Evolutionary conservation across 2,329 filamentous ascomycete genomes (phyloP).

Genomic region (Seiridium cupressi): DNA sequence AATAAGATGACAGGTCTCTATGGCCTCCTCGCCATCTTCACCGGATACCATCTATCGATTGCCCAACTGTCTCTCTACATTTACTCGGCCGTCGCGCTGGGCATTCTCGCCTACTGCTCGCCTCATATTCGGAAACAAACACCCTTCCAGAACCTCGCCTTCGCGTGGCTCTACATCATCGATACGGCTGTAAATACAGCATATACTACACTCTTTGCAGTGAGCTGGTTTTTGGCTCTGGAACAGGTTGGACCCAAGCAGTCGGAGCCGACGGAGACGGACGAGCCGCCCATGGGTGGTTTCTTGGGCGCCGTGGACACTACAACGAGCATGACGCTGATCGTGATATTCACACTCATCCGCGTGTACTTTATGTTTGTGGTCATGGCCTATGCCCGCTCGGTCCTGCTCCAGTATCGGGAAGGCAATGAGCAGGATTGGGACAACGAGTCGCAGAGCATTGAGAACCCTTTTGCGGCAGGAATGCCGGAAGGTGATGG

Average conservation of each 20-base stretch:
- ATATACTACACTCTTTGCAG: slow-evolving; percentile 79
- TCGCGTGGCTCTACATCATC: slow-evolving; percentile 82
- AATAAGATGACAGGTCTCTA: slow-evolving; percentile 93
- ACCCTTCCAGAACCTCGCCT: slow-evolving; percentile 74
- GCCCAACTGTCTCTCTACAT: slow-evolving; percentile 90
- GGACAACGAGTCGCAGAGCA: slow-evolving; percentile 45
- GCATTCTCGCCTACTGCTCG: slow-evolving; percentile 66
- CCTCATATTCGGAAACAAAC: slow-evolving; percentile 78
- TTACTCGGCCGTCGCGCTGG: slow-evolving; percentile 74
- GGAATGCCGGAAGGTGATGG: slow-evolving; percentile 74
- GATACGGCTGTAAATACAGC: slow-evolving; percentile 79
- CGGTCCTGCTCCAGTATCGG: slow-evolving; percentile 70
- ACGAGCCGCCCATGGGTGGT: slow-evolving; percentile 10
- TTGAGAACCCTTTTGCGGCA: slow-evolving; percentile 62
- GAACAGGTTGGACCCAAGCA: slow-evolving; percentile 34
- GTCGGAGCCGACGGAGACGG: slow-evolving; percentile 13
- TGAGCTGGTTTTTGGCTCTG: slow-evolving; percentile 80
- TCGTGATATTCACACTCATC: slow-evolving; percentile 70
- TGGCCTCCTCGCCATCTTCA: slow-evolving; percentile 83
- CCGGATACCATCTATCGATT: slow-evolving; percentile 78
- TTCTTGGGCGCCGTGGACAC: slow-evolving; percentile 49
- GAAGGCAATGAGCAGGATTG: slow-evolving; percentile 36
- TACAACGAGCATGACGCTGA: slow-evolving; percentile 74
- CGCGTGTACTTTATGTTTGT: slow-evolving; percentile 82
- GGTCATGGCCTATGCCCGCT: slow-evolving; percentile 78